A percentile compares a stretch with the other conserved stretches of the same genome.
Evolutionary conservation across 176 grass and related monocot species (phyloP).

Genomic region (Chloris gayana): DNA sequence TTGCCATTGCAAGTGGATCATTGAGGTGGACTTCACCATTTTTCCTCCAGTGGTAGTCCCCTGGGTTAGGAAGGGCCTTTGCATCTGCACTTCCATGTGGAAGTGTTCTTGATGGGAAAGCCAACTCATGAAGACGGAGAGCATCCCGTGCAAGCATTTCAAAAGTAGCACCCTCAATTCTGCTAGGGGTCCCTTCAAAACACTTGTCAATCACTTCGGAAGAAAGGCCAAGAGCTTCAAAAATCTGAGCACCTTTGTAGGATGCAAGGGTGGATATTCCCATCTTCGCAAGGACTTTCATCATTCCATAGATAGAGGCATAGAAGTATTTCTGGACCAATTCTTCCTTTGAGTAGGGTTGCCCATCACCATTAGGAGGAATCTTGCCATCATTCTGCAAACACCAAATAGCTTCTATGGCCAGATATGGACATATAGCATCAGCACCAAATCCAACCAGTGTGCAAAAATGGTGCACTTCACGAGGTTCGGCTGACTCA

Average conservation of each 20-base stretch:
- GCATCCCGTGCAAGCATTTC: slow-evolving; percentile 94
- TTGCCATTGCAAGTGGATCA: slow-evolving; percentile 95
- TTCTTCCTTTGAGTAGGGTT: slow-evolving; percentile 63
- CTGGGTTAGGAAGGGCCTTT: slow-evolving; percentile 81
- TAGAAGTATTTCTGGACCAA: slow-evolving; percentile 85
- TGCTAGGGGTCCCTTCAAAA: slow-evolving; percentile 89
- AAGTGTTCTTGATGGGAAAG: slow-evolving; percentile 73
- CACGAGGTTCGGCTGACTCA: slow-evolving; percentile 95
- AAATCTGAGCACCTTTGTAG: slow-evolving; percentile 99
- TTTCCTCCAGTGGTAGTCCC: slow-evolving; percentile 98
- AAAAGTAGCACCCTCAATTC: slow-evolving; percentile 92
- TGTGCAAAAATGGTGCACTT: slow-evolving; percentile 98
- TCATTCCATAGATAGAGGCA: slow-evolving; percentile 91
- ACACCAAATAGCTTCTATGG: slow-evolving; percentile 88
- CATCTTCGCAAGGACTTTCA: slow-evolving; percentile 99
- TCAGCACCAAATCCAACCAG: slow-evolving; percentile 96
- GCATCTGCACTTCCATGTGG: slow-evolving; percentile 89
- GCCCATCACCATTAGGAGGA: slow-evolving; percentile 56
- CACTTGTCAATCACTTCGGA: slow-evolving; percentile 85
- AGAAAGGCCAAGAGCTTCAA: slow-evolving; percentile 96
- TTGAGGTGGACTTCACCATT: slow-evolving; percentile 96
- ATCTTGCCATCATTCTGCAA: slow-evolving; percentile 93
- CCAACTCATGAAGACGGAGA: slow-evolving; percentile 85
- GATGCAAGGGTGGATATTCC: slow-evolving; percentile 99
- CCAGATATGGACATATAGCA: slow-evolving; percentile 92